These are phyloP conservation scores for Sanguinoderma infundibulare DNA, from an alignment of 1,284 basidiomycete genomes.

Conservation along the genomic window DNA sequence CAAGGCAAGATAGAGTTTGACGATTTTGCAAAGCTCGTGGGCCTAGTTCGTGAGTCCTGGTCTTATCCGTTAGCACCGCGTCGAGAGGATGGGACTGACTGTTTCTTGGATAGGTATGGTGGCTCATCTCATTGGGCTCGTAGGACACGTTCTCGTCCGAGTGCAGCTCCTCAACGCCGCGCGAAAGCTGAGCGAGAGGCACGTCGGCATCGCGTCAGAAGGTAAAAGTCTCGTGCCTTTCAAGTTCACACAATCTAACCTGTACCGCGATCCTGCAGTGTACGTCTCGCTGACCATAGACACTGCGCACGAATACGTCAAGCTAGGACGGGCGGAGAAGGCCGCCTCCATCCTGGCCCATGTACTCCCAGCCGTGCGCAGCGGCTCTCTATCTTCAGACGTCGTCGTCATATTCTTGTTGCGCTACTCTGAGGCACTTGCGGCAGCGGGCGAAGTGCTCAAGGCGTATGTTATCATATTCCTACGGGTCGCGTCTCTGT, in stretches of 20 bases:
- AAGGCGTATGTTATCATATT: conserved; percentile 56
- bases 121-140: conserved; percentile 69
- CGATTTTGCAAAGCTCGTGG: conserved; percentile 51
- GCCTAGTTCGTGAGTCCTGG: conserved; percentile 54
- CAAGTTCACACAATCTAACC: background rate
- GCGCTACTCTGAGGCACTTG: conserved; percentile 70
- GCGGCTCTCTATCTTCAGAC: conserved; percentile 49
- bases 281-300: conserved; percentile 70
- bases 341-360: conserved; percentile 68
- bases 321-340: conserved; percentile 74
- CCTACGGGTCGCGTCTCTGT: background rate
- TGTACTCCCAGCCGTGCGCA: conserved; percentile 50
- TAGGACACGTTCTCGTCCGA: conserved; percentile 49
- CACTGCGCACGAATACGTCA: conserved; percentile 78
- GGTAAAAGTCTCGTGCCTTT: conserved; percentile 42
- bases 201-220: conserved; percentile 43
- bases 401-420: conserved; percentile 62
- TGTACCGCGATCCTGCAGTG: conserved; percentile 43
- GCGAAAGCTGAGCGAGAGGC: conserved; percentile 33
- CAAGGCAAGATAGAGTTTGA: conserved; percentile 43
- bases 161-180: conserved; percentile 43
- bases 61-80: too few relatives aligned
- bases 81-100: too few relatives aligned
- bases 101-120: conserved; percentile 54
- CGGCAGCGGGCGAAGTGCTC: conserved; percentile 59